Evolutionary conservation across 805 yeast species (phyloP).

Genomic region (Starmerella stigmatis): DNA sequence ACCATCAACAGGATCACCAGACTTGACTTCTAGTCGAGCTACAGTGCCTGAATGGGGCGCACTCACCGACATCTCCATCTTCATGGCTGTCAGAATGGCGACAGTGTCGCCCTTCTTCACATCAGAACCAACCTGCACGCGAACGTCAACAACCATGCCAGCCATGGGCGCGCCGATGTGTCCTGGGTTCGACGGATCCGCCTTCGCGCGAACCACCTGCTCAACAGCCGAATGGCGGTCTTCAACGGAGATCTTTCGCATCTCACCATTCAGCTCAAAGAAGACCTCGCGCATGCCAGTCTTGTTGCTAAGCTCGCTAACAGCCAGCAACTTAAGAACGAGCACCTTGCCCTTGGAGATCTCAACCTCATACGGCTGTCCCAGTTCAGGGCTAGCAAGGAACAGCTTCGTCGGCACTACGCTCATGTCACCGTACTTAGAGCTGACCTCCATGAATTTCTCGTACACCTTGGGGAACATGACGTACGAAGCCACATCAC

Average conservation of each 20-base stretch:
- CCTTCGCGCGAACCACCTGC: slow-evolving; percentile 78
- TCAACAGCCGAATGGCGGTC: slow-evolving; percentile 83
- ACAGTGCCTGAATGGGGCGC: slow-evolving; percentile 84
- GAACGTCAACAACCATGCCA: slow-evolving; percentile 92
- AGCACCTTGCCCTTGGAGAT: slow-evolving; percentile 92
- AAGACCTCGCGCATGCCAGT: slow-evolving; percentile 93
- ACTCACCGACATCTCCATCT: slow-evolving; percentile 98
- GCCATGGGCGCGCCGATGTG: slow-evolving; percentile 99
- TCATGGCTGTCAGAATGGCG: slow-evolving; percentile 93
- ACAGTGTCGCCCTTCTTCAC: slow-evolving; percentile 95
- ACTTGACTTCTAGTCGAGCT: slow-evolving; percentile 64
- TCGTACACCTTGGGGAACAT: slow-evolving; percentile 98
- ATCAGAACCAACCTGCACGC: slow-evolving; percentile 74
- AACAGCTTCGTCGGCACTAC: slow-evolving; percentile 89
- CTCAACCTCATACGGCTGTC: slow-evolving; percentile 79
- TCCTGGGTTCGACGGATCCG: slow-evolving; percentile 72
- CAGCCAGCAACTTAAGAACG: slow-evolving; percentile 81
- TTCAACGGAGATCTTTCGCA: slow-evolving; percentile 86
- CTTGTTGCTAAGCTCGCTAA: slow-evolving; percentile 74
- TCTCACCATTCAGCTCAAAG: slow-evolving; percentile 96
- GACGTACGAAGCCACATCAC: slow-evolving; percentile 87
- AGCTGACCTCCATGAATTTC: slow-evolving; percentile 61
- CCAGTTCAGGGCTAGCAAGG: slow-evolving; percentile 75
- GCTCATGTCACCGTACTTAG: slow-evolving; percentile 81
- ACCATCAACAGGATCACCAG: slow-evolving; percentile 93